These are phyloP conservation scores for Solanum dulcamara DNA, from an alignment of 257 asterid genomes.

Conservation along the genomic window DNA sequence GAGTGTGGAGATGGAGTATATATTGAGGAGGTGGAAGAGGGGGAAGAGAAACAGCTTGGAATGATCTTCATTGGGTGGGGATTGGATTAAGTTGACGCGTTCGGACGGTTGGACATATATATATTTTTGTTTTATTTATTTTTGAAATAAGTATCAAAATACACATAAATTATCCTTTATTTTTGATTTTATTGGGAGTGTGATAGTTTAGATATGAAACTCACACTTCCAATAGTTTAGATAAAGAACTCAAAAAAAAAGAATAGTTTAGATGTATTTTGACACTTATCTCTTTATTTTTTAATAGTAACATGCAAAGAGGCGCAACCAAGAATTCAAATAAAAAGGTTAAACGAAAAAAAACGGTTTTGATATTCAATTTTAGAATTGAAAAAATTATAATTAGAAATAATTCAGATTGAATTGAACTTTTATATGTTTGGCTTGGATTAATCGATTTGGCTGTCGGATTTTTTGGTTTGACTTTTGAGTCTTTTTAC, in stretches of 20 bases:
- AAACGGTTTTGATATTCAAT: background rate
- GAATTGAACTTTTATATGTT: too few relatives aligned
- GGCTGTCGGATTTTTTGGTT: background rate
- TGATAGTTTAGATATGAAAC: too few relatives aligned
- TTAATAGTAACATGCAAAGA: background rate
- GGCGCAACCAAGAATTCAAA: background rate
- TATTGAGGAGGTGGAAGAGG: background rate
- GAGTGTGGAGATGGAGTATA: background rate
- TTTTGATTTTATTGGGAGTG: too few relatives aligned
- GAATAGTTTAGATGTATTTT: too few relatives aligned
- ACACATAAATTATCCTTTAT: too few relatives aligned
- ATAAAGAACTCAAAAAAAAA: too few relatives aligned
- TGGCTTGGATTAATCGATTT: background rate
- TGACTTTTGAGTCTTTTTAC: background rate
- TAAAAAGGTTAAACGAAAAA: background rate
- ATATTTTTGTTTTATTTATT: background rate
- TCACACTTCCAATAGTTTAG: too few relatives aligned
- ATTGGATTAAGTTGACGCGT: constrained; percentile 7
- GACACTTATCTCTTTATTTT: too few relatives aligned
- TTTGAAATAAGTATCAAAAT: too few relatives aligned
- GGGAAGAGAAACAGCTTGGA: background rate
- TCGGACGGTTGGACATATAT: background rate
- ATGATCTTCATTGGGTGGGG: background rate
- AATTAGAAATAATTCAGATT: background rate
- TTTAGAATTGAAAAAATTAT: background rate